phyloP scores from a whole-genome alignment of 2,329 filamentous ascomycete genomes.

The Xylariaceae sp. region DNA sequence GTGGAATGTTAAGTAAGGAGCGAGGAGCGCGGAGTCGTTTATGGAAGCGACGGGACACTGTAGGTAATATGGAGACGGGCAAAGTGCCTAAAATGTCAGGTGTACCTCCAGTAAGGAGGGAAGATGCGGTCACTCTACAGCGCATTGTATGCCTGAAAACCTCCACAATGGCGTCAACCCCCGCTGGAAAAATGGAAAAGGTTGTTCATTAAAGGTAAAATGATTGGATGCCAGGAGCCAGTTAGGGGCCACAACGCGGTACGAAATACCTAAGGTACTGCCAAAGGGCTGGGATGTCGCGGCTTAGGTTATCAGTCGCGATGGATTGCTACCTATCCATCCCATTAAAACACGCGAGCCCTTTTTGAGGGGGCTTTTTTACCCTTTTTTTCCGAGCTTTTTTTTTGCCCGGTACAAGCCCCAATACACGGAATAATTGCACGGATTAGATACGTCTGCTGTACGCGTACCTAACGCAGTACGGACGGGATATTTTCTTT shows the following conservation, averaged over 20 bases:
- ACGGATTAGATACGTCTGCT: neutral
- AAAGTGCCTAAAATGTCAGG: no score
- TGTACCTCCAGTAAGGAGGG: neutral
- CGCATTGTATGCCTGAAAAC: neutral
- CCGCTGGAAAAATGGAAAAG: neutral
- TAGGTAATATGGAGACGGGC: neutral
- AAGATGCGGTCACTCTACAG: neutral
- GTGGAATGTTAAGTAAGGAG: neutral
- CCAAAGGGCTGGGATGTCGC: conserved; percentile 15
- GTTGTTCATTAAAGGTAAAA: conserved; percentile 2
- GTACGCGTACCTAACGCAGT: neutral
- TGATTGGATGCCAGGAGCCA: conserved; percentile 6
- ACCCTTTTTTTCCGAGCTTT: neutral
- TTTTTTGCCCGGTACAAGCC: conserved; percentile 8
- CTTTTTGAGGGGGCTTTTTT: neutral
- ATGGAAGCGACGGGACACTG: neutral
- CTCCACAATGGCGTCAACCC: neutral
- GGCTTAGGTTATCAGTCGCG: conserved; percentile 5
- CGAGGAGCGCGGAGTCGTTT: neutral
- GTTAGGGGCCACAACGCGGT: conserved; percentile 24
- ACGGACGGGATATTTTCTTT: no score
- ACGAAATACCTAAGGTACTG: neutral
- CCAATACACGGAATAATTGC: neutral
- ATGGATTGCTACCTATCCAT: neutral
- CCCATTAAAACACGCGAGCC: conserved; percentile 12